A percentile compares a stretch with the other conserved stretches of the same genome.
These are phyloP conservation scores for Irpex lacteus DNA, from an alignment of 1,284 basidiomycete genomes.

Conservation along the genomic window DNA sequence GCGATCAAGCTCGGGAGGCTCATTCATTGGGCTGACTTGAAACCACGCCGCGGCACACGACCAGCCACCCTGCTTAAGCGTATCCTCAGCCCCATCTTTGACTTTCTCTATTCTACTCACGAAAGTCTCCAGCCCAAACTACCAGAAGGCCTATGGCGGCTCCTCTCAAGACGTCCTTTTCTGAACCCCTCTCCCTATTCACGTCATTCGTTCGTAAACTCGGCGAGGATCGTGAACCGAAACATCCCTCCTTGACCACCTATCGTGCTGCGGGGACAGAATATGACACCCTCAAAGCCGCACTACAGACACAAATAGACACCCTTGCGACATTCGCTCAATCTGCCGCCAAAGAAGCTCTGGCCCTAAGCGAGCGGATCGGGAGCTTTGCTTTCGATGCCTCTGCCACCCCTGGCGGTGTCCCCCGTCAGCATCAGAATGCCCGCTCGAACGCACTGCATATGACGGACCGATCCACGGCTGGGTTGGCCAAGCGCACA, in stretches of 20 bases:
- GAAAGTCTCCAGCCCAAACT: no score
- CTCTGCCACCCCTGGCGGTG: neutral
- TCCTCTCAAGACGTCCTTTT: neutral
- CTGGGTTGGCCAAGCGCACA: slow-evolving; percentile 4
- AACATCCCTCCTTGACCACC: neutral
- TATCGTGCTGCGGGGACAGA: neutral
- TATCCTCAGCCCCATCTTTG: neutral
- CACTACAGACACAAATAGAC: slow-evolving; percentile 7
- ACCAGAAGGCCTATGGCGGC: neutral
- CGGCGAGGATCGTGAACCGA: neutral
- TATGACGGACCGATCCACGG: neutral
- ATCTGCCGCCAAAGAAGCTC: slow-evolving; percentile 7
- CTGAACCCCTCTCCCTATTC: neutral
- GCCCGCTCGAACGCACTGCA: neutral
- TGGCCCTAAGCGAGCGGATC: slow-evolving; percentile 4
- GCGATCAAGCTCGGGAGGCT: neutral
- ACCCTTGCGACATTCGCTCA: slow-evolving; percentile 7
- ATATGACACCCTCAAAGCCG: slow-evolving; percentile 3
- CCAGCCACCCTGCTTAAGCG: neutral
- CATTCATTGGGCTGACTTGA: neutral
- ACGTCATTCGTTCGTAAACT: neutral
- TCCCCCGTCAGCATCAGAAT: neutral
- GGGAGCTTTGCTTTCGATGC: neutral
- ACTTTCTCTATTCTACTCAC: neutral
- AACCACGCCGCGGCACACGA: neutral